Conservation (phyloP, 805 yeast species). For the Kodamaea nitidulidarum region DNA sequence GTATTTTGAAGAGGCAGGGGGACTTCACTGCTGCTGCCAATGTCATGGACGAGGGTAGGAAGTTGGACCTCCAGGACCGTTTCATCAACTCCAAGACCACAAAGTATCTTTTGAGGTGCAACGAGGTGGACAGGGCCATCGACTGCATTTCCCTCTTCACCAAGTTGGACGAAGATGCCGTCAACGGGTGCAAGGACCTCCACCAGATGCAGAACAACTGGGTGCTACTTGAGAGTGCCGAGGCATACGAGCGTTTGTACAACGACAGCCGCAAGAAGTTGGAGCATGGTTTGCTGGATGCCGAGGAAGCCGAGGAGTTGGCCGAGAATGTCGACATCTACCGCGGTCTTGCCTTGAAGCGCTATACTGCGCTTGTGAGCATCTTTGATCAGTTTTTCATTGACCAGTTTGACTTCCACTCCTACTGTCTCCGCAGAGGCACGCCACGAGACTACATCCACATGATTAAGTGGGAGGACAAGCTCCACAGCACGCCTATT, state of each 20-base stretch:
- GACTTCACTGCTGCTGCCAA: slow-evolving; percentile 58
- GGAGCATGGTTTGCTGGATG: slow-evolving; percentile 12
- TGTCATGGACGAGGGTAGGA: slow-evolving; percentile 65
- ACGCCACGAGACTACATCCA: slow-evolving; percentile 80
- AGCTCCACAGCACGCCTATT: slow-evolving; percentile 62
- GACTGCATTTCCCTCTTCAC: slow-evolving; percentile 76
- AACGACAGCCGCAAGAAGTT: slow-evolving; percentile 20
- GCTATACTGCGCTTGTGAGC: slow-evolving; percentile 63
- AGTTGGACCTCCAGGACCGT: slow-evolving; percentile 82
- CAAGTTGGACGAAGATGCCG: slow-evolving; percentile 65
- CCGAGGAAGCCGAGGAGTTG: slow-evolving; percentile 30
- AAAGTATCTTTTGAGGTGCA: slow-evolving; percentile 76
- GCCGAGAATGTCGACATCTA: slow-evolving; percentile 43
- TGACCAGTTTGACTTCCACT: slow-evolving; percentile 94
- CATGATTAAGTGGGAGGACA: slow-evolving; percentile 80
- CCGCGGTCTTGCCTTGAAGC: slow-evolving; percentile 73
- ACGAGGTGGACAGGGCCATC: slow-evolving; percentile 69
- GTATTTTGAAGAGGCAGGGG: slow-evolving; percentile 73
- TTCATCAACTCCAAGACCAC: slow-evolving; percentile 86
- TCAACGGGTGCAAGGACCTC: slow-evolving; percentile 82
- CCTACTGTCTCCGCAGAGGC: slow-evolving; percentile 86
- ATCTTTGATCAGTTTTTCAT: slow-evolving; percentile 66
- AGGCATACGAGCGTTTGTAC: slow-evolving; percentile 66
- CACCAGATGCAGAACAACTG: slow-evolving; percentile 89
- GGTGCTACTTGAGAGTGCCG: slow-evolving; percentile 83